phyloP scores from a whole-genome alignment of 1,284 basidiomycete species.

The Cryptococcus hybrid region DNA sequence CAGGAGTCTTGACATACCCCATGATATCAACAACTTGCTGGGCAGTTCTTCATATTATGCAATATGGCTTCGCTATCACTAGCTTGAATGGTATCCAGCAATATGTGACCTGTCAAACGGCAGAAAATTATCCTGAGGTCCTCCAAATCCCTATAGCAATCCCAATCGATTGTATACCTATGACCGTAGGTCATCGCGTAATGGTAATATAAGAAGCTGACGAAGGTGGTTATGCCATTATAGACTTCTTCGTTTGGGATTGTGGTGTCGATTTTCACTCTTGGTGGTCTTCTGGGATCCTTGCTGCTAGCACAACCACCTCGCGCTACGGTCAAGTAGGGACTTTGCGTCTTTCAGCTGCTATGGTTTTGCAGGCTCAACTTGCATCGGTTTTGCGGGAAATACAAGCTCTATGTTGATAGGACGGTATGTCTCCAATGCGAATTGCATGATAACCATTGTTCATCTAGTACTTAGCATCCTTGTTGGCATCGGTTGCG shows the following conservation, averaged over 20 bases:
- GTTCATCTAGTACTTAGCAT: constrained; percentile 23
- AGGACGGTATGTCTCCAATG: constrained; percentile 25
- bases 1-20: not conserved
- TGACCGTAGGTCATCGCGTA: constrained; percentile 24
- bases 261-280: constrained; percentile 51
- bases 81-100: constrained; percentile 42
- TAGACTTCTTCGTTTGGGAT: constrained; percentile 45
- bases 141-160: constrained; percentile 5
- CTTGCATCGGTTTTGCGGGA: constrained; percentile 21
- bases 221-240: not conserved
- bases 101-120: constrained; percentile 27
- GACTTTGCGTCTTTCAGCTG: constrained; percentile 25
- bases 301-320: constrained; percentile 23
- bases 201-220: not conserved
- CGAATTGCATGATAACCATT: not conserved
- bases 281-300: constrained; percentile 51
- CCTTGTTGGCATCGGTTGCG: constrained; percentile 50
- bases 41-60: constrained; percentile 38
- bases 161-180: constrained; percentile 25
- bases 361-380: constrained; percentile 25
- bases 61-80: constrained; percentile 42
- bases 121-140: not conserved
- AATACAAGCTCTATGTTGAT: constrained; percentile 20
- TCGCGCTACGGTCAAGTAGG: constrained; percentile 22
- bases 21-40: constrained; percentile 24